These are phyloP conservation scores for Lepidopterella palustris DNA, from an alignment of 495 filamentous ascomycete genomes.

Conservation along the genomic window DNA sequence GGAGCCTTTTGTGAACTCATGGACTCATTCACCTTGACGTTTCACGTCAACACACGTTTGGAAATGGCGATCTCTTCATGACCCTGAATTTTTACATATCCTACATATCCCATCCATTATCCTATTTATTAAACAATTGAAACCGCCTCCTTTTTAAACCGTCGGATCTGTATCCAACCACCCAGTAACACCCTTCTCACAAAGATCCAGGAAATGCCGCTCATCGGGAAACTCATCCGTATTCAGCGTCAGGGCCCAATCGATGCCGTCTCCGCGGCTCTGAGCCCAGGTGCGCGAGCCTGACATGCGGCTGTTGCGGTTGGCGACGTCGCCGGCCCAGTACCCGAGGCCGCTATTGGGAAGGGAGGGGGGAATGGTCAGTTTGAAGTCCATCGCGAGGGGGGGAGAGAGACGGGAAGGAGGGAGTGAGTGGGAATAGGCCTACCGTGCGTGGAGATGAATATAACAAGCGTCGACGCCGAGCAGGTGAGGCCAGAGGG, in stretches of 20 bases:
- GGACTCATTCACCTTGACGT: too few relatives aligned
- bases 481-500: neutral
- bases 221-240: neutral
- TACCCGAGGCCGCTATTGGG: neutral
- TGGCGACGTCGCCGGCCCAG: neutral
- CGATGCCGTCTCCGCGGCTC: neutral
- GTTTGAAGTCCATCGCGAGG: too few relatives aligned
- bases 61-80: too few relatives aligned
- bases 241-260: neutral
- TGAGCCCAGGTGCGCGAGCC: neutral
- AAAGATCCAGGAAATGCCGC: neutral
- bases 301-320: neutral
- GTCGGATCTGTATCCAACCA: neutral
- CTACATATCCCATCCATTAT: too few relatives aligned
- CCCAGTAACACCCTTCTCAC: neutral
- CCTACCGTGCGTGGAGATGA: constrained; percentile 20
- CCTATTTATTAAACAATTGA: too few relatives aligned
- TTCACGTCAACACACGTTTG: too few relatives aligned
- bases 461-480: constrained; percentile 14
- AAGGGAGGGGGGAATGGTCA: too few relatives aligned
- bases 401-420: too few relatives aligned
- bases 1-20: too few relatives aligned
- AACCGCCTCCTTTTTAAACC: too few relatives aligned
- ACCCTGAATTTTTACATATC: too few relatives aligned
- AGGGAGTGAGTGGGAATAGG: neutral